Evolutionary conservation across 176 grass and related monocot species (phyloP).

Genomic region (barley (Hordeum vulgare)): DNA sequence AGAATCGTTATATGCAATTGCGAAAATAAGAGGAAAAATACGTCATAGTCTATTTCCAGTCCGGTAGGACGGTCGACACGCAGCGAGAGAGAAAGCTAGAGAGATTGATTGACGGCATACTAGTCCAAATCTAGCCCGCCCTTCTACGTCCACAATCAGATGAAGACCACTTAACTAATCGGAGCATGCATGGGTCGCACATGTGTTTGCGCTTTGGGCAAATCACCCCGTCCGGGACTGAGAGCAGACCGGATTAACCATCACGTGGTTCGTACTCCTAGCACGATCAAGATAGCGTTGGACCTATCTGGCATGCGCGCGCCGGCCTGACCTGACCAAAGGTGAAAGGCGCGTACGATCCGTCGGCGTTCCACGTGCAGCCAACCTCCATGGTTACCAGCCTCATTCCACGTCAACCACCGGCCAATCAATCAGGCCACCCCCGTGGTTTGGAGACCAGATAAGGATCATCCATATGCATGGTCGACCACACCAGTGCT

Average conservation of each 20-base stretch:
- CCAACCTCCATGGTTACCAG: conserved; percentile 1
- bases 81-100: background rate
- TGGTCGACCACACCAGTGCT: background rate
- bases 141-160: conserved; percentile 12
- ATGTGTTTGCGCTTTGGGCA: background rate
- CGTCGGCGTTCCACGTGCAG: conserved; percentile 33
- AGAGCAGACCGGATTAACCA: background rate
- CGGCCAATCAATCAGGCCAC: background rate
- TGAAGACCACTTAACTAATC: background rate
- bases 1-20: background rate
- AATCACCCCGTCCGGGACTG: background rate
- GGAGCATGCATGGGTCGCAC: background rate
- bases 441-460: background rate
- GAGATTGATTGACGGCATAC: background rate
- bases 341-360: conserved; percentile 17
- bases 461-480: conserved; percentile 30
- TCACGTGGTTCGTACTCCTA: conserved; percentile 4
- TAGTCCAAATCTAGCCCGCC: conserved; percentile 44
- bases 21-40: too few relatives aligned
- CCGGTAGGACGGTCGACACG: conserved; percentile 3
- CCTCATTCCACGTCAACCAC: background rate
- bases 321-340: conserved; percentile 5
- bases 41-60: background rate
- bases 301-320: conserved; percentile 5
- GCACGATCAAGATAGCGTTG: conserved; percentile 13